Base-by-base conservation (phyloP, 2,329 filamentous ascomycete species). In the Stylonectria norvegica region DNA sequence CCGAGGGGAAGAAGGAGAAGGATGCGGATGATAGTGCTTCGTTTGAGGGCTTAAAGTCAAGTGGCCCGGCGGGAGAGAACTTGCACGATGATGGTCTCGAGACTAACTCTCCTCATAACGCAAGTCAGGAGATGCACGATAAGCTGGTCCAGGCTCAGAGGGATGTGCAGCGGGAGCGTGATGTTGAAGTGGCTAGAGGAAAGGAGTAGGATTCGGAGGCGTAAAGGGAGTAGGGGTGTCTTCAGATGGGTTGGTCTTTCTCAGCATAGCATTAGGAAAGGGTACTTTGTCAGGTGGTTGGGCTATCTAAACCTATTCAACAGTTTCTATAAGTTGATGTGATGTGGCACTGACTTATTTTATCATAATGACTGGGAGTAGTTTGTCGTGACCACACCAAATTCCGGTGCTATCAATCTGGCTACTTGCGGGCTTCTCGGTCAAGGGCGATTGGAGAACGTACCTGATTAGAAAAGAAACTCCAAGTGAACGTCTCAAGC, bases 1-100 rank as follows among this genome's bases (percentile, higher is more conserved):
- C 30, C 2, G 57, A 59, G 25, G 22, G 45, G 34, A 18, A 16
- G 25, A 22, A 17, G 5, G 33, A 19, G 2, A 34, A 25, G 3
- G 49, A 57, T 33, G 40, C 27, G 3, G 49, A 57, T 33, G 40
- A 15, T 4, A 39, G 40, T 14, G 45, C 45, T 14, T 36, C 52
- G 2, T 34, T 66, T 14, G 57, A 60, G 18, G 61, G 62, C 0
- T 57, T 70, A 2, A 66, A 58, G 52, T 56, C 59, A 1, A 65
- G 61, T 34, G 67, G 65, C 0, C 65, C 65, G 0, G 42, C 44
- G 1, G 66, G 68, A 8, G 63, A 66, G 38, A 60, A 64, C 18
- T 38, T 67, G 14, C 22, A 39, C 5, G 27, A 45, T 15, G 48
- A 45, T 0, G 45, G 49, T 1, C n/a, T n/a, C n/a, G n/a, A n/a